Evolutionary conservation across 169 alveolate genomes (phyloP).

Genomic region (Plasmodium cynomolgi): DNA sequence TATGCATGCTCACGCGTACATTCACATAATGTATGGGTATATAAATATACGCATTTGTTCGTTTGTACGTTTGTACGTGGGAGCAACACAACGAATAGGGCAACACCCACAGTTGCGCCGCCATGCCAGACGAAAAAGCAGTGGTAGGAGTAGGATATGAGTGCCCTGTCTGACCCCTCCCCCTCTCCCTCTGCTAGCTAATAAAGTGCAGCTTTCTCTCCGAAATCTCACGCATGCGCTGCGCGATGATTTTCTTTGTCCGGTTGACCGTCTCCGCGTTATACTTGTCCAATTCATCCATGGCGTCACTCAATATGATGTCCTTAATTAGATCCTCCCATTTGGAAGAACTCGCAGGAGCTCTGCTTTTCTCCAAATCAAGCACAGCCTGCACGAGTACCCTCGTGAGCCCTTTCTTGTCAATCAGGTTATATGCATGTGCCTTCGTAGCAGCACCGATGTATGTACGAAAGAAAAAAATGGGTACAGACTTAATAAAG

Average conservation of each 20-base stretch:
- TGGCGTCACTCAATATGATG: conserved; percentile 82
- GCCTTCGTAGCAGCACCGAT: conserved; percentile 90
- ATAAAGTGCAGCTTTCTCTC: conserved; percentile 57
- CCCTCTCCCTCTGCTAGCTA: background rate
- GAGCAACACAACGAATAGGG: background rate
- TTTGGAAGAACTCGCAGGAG: conserved; percentile 81
- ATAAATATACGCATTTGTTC: background rate
- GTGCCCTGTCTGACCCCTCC: background rate
- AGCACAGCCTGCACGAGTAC: conserved; percentile 86
- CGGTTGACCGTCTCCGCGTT: conserved; percentile 82
- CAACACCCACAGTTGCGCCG: too few species aligned
- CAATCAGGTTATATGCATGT: conserved; percentile 84
- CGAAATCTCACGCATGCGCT: conserved; percentile 79
- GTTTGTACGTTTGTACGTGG: background rate
- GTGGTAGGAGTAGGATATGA: background rate
- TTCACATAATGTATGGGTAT: background rate
- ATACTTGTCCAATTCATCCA: conserved; percentile 82
- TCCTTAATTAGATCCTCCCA: conserved; percentile 86
- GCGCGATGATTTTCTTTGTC: conserved; percentile 81
- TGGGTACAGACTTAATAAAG: conserved; percentile 87
- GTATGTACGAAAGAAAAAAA: conserved; percentile 86
- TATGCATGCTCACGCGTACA: background rate
- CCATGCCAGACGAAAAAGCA: background rate
- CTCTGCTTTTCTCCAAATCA: conserved; percentile 80
- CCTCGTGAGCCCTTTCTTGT: conserved; percentile 82